phyloP scores from a whole-genome alignment of 2,329 filamentous ascomycete genomes.

The Tricladium varicosporioides region DNA sequence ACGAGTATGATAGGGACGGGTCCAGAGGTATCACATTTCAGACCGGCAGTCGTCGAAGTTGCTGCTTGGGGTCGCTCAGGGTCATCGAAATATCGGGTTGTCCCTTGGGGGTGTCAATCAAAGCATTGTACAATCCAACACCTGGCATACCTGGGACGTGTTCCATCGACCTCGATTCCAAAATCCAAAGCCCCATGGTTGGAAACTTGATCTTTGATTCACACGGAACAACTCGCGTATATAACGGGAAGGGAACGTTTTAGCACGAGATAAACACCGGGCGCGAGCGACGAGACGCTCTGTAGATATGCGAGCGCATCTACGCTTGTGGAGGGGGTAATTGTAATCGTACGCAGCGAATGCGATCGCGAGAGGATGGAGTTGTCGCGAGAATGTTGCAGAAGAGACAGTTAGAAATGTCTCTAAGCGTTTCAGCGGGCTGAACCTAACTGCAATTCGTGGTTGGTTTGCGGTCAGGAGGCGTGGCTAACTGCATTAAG shows the following conservation, averaged over 20 bases:
- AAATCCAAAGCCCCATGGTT: conserved; percentile 57
- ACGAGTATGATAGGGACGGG: conserved; percentile 73
- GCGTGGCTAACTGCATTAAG: too few species aligned
- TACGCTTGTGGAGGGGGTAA: neutral
- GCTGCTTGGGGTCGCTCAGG: conserved; percentile 46
- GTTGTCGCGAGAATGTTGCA: neutral
- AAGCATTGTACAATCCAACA: neutral
- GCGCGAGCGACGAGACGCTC: neutral
- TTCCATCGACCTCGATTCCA: conserved; percentile 63
- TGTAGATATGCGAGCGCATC: neutral
- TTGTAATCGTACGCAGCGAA: too few species aligned
- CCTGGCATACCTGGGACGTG: conserved; percentile 68
- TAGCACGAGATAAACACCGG: neutral
- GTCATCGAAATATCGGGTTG: conserved; percentile 64
- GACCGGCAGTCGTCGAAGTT: conserved; percentile 39
- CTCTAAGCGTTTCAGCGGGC: neutral
- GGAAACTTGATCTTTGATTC: neutral
- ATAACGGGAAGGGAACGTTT: neutral
- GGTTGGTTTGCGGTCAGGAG: too few species aligned
- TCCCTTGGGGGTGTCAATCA: conserved; percentile 42
- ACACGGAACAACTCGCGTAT: neutral
- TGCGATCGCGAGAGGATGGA: neutral
- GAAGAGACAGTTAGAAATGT: neutral
- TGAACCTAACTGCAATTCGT: too few species aligned
- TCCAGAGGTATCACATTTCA: conserved; percentile 74